Conservation (phyloP, 2,329 filamentous ascomycete genomes). For the Alternaria incomplexa region DNA sequence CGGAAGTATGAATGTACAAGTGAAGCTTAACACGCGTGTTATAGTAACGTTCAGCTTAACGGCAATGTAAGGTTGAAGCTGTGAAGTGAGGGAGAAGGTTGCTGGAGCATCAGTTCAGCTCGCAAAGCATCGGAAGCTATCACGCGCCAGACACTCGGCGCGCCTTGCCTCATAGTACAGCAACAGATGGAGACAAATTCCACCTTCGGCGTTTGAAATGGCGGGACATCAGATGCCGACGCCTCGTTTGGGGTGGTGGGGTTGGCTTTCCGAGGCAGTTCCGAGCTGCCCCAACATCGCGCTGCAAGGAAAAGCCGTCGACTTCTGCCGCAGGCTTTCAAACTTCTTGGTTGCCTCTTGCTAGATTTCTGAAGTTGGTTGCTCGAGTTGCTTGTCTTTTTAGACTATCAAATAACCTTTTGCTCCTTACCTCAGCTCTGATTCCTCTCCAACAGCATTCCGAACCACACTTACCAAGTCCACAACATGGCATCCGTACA, state of each 20-base stretch:
- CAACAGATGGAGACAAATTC: conserved; percentile 34
- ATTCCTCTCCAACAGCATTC: conserved; percentile 4
- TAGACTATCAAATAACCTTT: background rate
- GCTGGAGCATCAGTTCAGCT: conserved; percentile 4
- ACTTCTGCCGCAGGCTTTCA: conserved; percentile 5
- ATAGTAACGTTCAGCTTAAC: background rate
- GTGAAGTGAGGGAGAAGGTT: background rate
- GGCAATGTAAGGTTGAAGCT: background rate
- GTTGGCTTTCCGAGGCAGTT: conserved; percentile 36
- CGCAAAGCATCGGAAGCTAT: conserved; percentile 5
- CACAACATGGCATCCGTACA: conserved; percentile 38
- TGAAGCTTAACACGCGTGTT: background rate
- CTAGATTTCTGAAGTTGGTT: background rate
- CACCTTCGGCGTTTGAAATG: conserved; percentile 40
- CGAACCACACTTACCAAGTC: background rate
- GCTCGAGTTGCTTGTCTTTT: background rate
- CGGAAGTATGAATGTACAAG: background rate
- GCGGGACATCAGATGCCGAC: conserved; percentile 38
- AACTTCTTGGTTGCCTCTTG: background rate
- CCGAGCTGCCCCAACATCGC: conserved; percentile 22
- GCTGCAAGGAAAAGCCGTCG: conserved; percentile 10
- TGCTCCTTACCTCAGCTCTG: background rate
- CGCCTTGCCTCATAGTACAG: conserved; percentile 26
- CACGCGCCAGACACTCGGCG: conserved; percentile 23
- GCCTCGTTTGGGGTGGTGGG: conserved; percentile 16